These are phyloP conservation scores for Zea mays DNA, from an alignment of 176 grass and related monocot genomes.

Conservation along the genomic window Zm-B73-REFERENCE-NAM-5.0 NC_050104.1:31227501-31228000, in stretches of 20 bases:
- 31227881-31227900: conserved; percentile 59
- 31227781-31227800: conserved; percentile 76
- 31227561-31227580: conserved; percentile 96
- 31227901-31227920: conserved; percentile 40
- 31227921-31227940: conserved; percentile 72
- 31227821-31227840: conserved; percentile 59
- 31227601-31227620: conserved; percentile 64
- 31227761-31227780: conserved; percentile 89
- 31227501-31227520: neutral
- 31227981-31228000: conserved; percentile 76
- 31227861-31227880: conserved; percentile 70
- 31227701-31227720: conserved; percentile 9
- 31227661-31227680: conserved; percentile 17
- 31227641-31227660: conserved; percentile 1
- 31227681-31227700: conserved; percentile 3
- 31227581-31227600: conserved; percentile 62
- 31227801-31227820: conserved; percentile 56
- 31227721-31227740: neutral
- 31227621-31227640: neutral
- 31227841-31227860: conserved; percentile 43
- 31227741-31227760: conserved; percentile 37
- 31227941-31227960: conserved; percentile 67
- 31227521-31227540: conserved; percentile 29
- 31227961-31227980: conserved; percentile 57
- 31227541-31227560: conserved; percentile 65